phyloP scores from a whole-genome alignment of 2,329 filamentous ascomycete species.

The Gyromitra esculenta region DNA sequence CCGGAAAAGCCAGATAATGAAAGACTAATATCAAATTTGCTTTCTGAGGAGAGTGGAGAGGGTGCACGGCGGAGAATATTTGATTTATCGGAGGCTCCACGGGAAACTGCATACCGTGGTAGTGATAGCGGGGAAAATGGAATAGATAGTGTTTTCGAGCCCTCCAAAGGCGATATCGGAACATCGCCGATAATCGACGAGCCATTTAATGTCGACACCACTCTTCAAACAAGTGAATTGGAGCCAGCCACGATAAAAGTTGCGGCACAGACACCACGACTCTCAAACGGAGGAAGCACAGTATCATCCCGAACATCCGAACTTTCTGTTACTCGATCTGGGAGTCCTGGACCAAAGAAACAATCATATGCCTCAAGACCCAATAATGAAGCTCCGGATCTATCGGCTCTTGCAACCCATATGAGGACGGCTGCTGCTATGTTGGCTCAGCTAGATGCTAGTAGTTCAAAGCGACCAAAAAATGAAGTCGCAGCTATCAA shows the following conservation, averaged over 20 bases:
- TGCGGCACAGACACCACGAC: slow-evolving; percentile 63
- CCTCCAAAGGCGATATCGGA: slow-evolving; percentile 79
- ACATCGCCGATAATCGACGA: slow-evolving; percentile 74
- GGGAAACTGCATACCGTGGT: slow-evolving; percentile 61
- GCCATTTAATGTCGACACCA: slow-evolving; percentile 66
- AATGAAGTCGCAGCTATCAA: slow-evolving; percentile 84
- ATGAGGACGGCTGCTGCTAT: slow-evolving; percentile 89
- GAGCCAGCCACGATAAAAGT: slow-evolving; percentile 15
- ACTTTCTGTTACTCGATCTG: slow-evolving; percentile 72
- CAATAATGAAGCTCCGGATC: slow-evolving; percentile 76
- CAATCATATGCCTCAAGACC: slow-evolving; percentile 63
- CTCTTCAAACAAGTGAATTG: slow-evolving; percentile 58
- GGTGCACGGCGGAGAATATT: slow-evolving; percentile 69
- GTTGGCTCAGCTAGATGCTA: slow-evolving; percentile 83
- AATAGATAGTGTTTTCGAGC: slow-evolving; percentile 82
- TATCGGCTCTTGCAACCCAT: slow-evolving; percentile 83
- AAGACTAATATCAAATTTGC: slow-evolving; percentile 69
- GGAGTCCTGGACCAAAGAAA: slow-evolving; percentile 72
- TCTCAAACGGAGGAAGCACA: slow-evolving; percentile 71
- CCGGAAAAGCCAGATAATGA: slow-evolving; percentile 78
- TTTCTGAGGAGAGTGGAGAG: slow-evolving; percentile 66
- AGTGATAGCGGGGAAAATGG: slow-evolving; percentile 61
- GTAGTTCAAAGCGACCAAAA: slow-evolving; percentile 79
- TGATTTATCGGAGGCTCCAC: slow-evolving; percentile 74
- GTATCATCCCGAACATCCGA: slow-evolving; percentile 75